Base-by-base conservation (phyloP, 1,139 yeast genomes). In the Nakaseomyces nivariensis region DNA sequence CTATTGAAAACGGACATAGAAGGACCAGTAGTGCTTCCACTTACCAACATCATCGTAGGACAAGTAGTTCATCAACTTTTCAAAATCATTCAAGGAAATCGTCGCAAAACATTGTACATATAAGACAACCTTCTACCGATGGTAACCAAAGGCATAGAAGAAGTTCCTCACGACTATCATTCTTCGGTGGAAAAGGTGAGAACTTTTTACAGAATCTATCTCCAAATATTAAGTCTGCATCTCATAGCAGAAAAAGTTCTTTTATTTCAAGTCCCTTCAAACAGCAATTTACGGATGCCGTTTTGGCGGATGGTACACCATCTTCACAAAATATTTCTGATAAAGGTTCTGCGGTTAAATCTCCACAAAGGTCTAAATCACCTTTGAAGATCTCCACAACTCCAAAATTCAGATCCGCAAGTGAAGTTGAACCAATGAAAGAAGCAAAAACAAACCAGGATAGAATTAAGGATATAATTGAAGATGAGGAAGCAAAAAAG, bases 91-190 rank as follows among this genome's bases (percentile, higher is more conserved):
- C 49, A 17, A 51, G 53, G 26, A 50, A 51, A 43, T 37, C 53
- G 5, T 52, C 57, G 10, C 51, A 48, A 31, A 34, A 38, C 3
- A 37, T 34, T 9, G 40, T 22, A 17, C 48, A 46, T 42, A 27
- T 44, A 24, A 42, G 46, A 46, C 33, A 37, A 17, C 29, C 48
- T 11, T 48, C 48, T 3, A n/a, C 33, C 13, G 48, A 56, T 27
- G 32, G 50, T 17, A 17, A 17, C 5, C 56, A 51, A 42, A 57
- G 58, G 37, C 64, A 61, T 41, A 63, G 61, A 52, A 60, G 67
- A 40, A 58, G 58, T 24, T 64, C 68, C 0, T 56, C 59, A 1
- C 37, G 56, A 3, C 38, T 57, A 27, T 55, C 59, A n/a, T 57
- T 56, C 41, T 46, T 57, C 17, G 55, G 58, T 7, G 42, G 44